Conservation (phyloP, 2,329 filamentous ascomycete genomes). For the Fusarium tuaranense region DNA sequence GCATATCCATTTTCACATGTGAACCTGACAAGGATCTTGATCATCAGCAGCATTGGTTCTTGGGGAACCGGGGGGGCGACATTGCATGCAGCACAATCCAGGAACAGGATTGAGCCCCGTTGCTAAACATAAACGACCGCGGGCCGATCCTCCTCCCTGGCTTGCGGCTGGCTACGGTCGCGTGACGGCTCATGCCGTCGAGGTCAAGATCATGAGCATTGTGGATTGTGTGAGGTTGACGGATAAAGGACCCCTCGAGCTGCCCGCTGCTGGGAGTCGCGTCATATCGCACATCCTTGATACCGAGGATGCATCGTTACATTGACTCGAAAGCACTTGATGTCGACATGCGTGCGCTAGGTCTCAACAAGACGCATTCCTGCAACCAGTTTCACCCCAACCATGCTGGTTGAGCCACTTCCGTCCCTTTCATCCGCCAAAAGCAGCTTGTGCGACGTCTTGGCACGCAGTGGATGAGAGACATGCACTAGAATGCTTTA, state of each 20-base stretch:
- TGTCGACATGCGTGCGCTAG: conserved; percentile 24
- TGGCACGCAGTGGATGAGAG: neutral
- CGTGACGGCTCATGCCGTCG: conserved; percentile 35
- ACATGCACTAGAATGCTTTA: neutral
- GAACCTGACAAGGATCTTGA: conserved; percentile 37
- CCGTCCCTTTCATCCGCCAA: conserved; percentile 19
- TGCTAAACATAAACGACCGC: conserved; percentile 29
- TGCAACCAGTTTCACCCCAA: conserved; percentile 37
- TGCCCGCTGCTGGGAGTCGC: neutral
- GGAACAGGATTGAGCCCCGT: conserved; percentile 37
- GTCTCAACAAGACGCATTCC: conserved; percentile 37
- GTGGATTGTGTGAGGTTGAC: conserved; percentile 4
- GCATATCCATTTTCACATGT: conserved; percentile 38
- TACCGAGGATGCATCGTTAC: conserved; percentile 30
- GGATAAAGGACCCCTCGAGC: neutral
- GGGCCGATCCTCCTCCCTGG: conserved; percentile 31
- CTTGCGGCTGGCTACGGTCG: conserved; percentile 23
- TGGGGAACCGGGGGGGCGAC: conserved; percentile 32
- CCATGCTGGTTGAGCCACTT: conserved; percentile 20
- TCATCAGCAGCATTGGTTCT: conserved; percentile 25
- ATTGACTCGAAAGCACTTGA: conserved; percentile 12
- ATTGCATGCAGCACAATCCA: conserved; percentile 39
- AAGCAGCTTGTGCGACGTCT: neutral
- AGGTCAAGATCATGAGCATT: conserved; percentile 8
- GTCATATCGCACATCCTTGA: conserved; percentile 17